phyloP scores from a whole-genome alignment of 345 rosid genomes.

The Populus simonii region DNA sequence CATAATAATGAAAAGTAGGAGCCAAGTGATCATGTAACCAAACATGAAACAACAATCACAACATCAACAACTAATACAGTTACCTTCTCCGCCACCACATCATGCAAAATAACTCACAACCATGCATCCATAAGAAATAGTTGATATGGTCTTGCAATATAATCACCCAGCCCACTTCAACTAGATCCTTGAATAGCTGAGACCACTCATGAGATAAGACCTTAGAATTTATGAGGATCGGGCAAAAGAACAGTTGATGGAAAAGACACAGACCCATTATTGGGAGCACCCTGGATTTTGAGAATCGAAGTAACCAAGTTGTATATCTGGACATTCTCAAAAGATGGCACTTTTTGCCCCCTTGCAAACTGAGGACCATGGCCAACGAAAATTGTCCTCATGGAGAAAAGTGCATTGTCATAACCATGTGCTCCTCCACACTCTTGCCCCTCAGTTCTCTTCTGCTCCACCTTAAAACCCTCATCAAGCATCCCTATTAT shows the following conservation, averaged over 20 bases:
- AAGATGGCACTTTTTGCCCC: conserved; percentile 82
- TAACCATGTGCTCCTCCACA: conserved; percentile 96
- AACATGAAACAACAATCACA: background rate
- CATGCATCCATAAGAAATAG: background rate
- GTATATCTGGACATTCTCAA: conserved; percentile 90
- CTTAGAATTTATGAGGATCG: conserved; percentile 5
- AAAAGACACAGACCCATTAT: conserved; percentile 67
- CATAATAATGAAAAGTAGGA: background rate
- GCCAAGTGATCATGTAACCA: background rate
- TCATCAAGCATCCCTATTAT: conserved; percentile 74
- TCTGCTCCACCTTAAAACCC: conserved; percentile 76
- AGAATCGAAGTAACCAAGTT: conserved; percentile 80
- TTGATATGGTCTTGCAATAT: background rate
- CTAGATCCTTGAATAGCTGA: background rate
- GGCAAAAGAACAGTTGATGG: conserved; percentile 49
- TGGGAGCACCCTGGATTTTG: conserved; percentile 65
- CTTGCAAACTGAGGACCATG: conserved; percentile 80
- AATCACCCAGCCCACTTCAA: background rate
- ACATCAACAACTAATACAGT: background rate
- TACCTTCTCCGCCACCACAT: background rate
- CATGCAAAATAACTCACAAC: background rate
- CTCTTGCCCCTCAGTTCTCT: conserved; percentile 46
- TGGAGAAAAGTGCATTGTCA: conserved; percentile 83
- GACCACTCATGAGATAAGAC: background rate
- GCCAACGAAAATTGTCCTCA: conserved; percentile 88